Percentiles rank a stretch among this genome's conserved stretches.
Evolutionary conservation across 139 green algal genomes (phyloP).

Genomic region (Tetraselmis chui): DNA sequence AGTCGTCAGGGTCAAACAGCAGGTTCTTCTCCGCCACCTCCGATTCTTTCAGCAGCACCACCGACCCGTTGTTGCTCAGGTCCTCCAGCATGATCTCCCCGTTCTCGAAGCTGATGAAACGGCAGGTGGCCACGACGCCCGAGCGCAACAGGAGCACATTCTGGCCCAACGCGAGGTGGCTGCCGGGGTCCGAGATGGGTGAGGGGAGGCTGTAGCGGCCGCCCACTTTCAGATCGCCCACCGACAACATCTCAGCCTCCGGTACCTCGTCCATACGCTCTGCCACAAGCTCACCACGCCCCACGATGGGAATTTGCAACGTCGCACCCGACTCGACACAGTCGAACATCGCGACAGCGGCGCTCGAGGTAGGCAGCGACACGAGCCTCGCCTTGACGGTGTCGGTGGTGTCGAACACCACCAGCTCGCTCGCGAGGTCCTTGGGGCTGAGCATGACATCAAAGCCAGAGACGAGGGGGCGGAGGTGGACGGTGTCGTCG

Average conservation of each 20-base stretch:
- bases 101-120: neutral
- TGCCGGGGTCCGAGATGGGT: neutral
- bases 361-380: neutral
- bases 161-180: neutral
- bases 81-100: neutral
- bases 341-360: neutral
- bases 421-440: neutral
- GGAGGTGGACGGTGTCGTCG: neutral
- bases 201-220: neutral
- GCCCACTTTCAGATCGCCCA: neutral
- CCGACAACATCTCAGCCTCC: neutral
- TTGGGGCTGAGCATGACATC: neutral
- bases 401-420: neutral
- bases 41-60: neutral
- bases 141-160: neutral
- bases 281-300: neutral
- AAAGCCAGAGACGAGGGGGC: neutral
- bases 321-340: neutral
- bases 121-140: neutral
- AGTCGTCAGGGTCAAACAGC: neutral
- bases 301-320: neutral
- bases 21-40: neutral
- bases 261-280: neutral
- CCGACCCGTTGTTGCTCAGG: neutral
- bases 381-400: neutral